Conservation (phyloP, 768 basidiomycete species). For the Boletus huronensis region DNA sequence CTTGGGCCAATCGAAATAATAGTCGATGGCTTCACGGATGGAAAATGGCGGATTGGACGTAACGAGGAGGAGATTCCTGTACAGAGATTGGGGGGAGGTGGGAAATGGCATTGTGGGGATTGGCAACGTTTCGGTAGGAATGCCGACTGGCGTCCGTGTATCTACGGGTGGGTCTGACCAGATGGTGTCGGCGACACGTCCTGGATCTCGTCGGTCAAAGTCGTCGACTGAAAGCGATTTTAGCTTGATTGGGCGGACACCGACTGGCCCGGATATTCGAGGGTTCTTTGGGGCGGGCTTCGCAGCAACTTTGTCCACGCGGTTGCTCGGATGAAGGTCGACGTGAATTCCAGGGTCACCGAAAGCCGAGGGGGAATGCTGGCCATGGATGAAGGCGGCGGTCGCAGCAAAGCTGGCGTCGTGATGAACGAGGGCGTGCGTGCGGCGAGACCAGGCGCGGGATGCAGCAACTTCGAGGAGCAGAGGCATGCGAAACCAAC, state of each 20-base stretch:
- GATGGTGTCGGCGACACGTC: constrained; percentile 9
- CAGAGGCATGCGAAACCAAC: constrained; percentile 33
- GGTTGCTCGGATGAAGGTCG: background rate
- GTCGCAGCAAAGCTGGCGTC: no score
- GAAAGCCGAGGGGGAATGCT: background rate
- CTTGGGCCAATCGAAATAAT: constrained; percentile 27
- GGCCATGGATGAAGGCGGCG: background rate
- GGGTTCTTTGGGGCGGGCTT: background rate
- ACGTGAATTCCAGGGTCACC: background rate
- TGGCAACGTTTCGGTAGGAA: background rate
- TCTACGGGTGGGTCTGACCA: constrained; percentile 6
- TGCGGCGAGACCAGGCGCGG: constrained; percentile 43
- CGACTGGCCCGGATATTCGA: background rate
- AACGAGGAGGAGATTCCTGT: constrained; percentile 29
- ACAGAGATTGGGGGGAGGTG: constrained; percentile 33
- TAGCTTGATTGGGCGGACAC: constrained; percentile 17
- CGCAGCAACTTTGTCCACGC: background rate
- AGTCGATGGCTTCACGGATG: constrained; percentile 16
- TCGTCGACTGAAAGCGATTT: constrained; percentile 26
- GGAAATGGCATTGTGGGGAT: constrained; percentile 26
- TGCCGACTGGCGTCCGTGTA: constrained; percentile 1
- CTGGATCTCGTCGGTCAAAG: constrained; percentile 25
- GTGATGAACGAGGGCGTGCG: background rate
- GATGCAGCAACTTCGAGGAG: constrained; percentile 36
- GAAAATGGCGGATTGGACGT: constrained; percentile 17